Base-by-base conservation (phyloP, 2,329 filamentous ascomycete species). In the Parastagonospora avenae region DNA sequence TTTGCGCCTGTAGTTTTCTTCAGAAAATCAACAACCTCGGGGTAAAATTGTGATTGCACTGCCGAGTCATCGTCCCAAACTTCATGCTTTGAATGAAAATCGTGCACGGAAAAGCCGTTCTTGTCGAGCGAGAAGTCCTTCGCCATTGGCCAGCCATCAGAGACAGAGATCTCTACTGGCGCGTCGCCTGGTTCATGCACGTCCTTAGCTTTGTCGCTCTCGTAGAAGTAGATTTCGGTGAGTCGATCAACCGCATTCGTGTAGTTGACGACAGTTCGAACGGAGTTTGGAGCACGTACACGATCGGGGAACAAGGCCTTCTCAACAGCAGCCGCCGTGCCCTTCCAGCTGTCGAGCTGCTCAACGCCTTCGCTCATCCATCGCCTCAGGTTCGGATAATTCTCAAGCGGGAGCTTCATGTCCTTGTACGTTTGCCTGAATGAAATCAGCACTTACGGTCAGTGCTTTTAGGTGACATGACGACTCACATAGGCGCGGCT, bases 21-120 rank as follows among this genome's bases (percentile, higher is more conserved):
- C 11, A 80, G 54, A 47, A 80, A 72, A 15, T 77, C 70, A 28
- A 80, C 78, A 12, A 78, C 72, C 54, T 80, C 76, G 0, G 77
- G 74, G 46, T 80, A 81, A 52, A 80, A 80, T 4, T 73, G 60
- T 1, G 57, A 52, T 40, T 69, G 66, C 16, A 80, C 75, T n/a
- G 66, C 53, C 8, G 76, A 72, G 4, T 79, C 73, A 16, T 79
- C 73, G 41, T 75, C 61, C 61, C 77, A 79, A 1, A 68, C 60
- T 14, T 70, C 66, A 45, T 74, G 75, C 2, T 52, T 54, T 8
- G 73, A 74, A 15, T 67, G 51, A 46, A 80, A 77, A 19, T 74
- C 66, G 47, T 77, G 71, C 6, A 78, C 55, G 30, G 77, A 70
- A 52, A 81, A 81, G 0, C 79, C 79, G 45, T 80, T 70, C 36